Percentiles rank a stretch among this genome's conserved stretches.
phyloP scores from a whole-genome alignment of 345 rosid species.

The Salix arbutifolia region DNA sequence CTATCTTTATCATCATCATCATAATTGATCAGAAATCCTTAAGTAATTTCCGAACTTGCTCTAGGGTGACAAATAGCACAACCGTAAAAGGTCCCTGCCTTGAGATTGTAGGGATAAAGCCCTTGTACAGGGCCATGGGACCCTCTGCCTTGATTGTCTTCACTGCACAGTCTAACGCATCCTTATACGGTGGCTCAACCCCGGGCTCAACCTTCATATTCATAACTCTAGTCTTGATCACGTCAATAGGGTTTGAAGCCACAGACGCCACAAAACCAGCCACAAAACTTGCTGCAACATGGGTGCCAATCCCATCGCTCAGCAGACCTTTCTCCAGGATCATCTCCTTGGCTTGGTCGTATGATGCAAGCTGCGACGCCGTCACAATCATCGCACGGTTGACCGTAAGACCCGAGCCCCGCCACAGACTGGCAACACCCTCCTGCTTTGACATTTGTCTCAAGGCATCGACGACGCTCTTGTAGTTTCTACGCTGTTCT shows the following conservation, averaged over 20 bases:
- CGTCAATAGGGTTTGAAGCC: conserved; percentile 8
- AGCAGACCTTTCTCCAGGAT: background rate
- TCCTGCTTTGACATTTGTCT: conserved; percentile 6
- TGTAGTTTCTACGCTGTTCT: background rate
- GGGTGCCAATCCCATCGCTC: conserved; percentile 4
- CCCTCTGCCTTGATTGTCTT: conserved; percentile 6
- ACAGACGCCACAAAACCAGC: conserved; percentile 7
- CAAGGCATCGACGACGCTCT: conserved; percentile 1
- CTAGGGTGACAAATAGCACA: conserved; percentile 5
- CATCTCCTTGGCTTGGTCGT: conserved; percentile 14
- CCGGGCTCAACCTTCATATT: background rate
- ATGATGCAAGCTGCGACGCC: conserved; percentile 2
- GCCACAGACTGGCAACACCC: conserved; percentile 1
- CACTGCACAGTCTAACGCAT: conserved; percentile 8
- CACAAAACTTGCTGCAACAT: conserved; percentile 10
- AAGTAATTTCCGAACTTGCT: conserved; percentile 7
- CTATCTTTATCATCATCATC: background rate
- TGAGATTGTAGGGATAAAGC: background rate
- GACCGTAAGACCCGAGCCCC: background rate
- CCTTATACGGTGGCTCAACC: conserved; percentile 1
- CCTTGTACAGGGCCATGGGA: background rate
- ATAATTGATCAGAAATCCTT: too few relatives aligned
- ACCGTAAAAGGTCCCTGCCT: background rate
- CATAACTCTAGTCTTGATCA: conserved; percentile 15
- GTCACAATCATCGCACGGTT: conserved; percentile 8